Base-by-base conservation (phyloP, 495 filamentous ascomycete species). In the Tetracladium marchalianum region DNA sequence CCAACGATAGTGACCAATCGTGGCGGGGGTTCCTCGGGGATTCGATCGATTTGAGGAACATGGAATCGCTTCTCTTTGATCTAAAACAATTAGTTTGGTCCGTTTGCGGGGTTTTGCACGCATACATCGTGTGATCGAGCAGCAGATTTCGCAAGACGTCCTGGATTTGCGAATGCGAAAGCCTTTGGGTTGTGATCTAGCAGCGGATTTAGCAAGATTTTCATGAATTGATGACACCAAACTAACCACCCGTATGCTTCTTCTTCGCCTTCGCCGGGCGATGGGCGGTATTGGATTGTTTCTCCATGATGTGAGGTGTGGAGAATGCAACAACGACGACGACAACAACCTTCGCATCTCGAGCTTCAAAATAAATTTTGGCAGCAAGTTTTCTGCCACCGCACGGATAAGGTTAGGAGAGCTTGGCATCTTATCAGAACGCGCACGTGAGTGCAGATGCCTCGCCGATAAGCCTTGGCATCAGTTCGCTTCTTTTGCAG, bases 21-120 rank as follows among this genome's bases (percentile, higher is more conserved):
- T 37, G 92, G 92, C 12, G 92, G 87, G n/a, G 92, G 82, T 64
- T 97, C 93, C 59, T 95, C 89, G 40, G 92, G 93, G 49, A 96
- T 69, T 46, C 92, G 81, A 67, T 98, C 92, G 61, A 97, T 83
- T 52, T 93, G 81, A 31, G 92, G 92, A 11, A 97, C 92, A 75
- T 98, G 92, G 16, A 96, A 70, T 31, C 90, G 75, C 65, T 94
- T 97, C 67, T 98, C 92, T 75, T 86, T 90, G 62, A 95, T 77
- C 82, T 90, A 58, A 35, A 35, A 22, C 13, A n/a, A 47, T 51
- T 35, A 56, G 35, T 19, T 35, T 7, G 13, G 17, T 40, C 9
- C 8, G 10, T 5, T 6, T 24, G 31, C 4, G 3, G 13, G 18
- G 5, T 6, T 19, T 5, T 11, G 15, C 33, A 1, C n/a, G 38